Evolutionary conservation across 139 green algal species (phyloP), one percentile per base, ranked within the genome.

Genomic region (Zygnema cylindricum): DNA sequence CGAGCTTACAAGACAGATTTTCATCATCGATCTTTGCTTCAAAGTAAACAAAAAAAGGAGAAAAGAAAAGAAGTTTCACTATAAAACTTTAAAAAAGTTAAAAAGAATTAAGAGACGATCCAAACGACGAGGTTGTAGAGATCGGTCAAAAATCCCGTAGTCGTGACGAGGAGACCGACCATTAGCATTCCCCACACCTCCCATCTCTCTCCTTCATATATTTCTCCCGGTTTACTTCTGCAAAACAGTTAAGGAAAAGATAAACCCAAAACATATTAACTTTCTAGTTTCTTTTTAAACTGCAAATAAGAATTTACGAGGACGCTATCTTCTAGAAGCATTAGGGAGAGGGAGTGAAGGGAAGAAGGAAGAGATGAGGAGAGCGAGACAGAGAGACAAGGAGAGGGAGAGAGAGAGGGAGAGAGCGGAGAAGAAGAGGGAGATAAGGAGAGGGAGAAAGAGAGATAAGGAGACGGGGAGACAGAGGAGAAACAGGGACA

Each of bases 111-210:
- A n/a, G n/a, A n/a, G n/a, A n/a, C n/a, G n/a, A n/a, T n/a, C 49
- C 49, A 63, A 7, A 79, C 71, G 16, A 43, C 71, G 38, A 79
- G 71, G 36, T 79, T 11, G 77, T 43, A 84, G 25, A 84, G 41
- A 84, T 84, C 25, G 2, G 77, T 84, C 22, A 22, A 36, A 33
- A 84, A 32, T 11, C 38, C 77, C 77, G 77, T 84, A 2, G 76
- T 7, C 38, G 38, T 84, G 41, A 84, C 77, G 32, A 63, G 41
- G 40, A 84, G 41, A 7, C 38, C 77, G 2, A 84, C 16, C 2
- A 84, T 55, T 16, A 84, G 32, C 77, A 84, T 84, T 16, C 7
- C 7, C 71, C 36, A 41, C 7, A 79, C 71, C 38, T 43, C 71
- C 38, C 36, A 41, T 16, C 38, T 3, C 38, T 79, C 71, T 7